Conservation (phyloP, 1,139 yeast species). For the Suhomyces atakaporum region DNA sequence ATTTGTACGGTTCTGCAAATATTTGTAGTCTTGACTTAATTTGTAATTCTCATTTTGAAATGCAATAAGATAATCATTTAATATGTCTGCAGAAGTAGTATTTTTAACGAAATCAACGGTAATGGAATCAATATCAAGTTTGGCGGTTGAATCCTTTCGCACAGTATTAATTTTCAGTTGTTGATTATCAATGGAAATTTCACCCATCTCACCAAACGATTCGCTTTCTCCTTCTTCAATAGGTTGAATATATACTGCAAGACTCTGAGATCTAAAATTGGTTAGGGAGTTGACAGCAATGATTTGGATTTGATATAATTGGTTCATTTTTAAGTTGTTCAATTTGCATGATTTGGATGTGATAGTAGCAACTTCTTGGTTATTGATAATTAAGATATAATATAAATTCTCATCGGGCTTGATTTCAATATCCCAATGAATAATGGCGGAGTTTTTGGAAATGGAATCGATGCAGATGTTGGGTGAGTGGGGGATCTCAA, state of each 20-base stretch:
- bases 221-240: conserved; percentile 9
- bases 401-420: conserved; percentile 36
- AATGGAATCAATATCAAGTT: conserved; percentile 11
- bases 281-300: conserved; percentile 42
- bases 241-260: conserved; percentile 30
- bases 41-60: conserved; percentile 35
- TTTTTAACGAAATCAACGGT: conserved; percentile 14
- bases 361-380: conserved; percentile 41
- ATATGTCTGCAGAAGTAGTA: conserved; percentile 15
- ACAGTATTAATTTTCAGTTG: neutral
- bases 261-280: conserved; percentile 39
- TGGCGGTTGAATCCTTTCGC: neutral
- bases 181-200: conserved; percentile 1
- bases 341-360: conserved; percentile 41
- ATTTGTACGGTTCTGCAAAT: conserved; percentile 21
- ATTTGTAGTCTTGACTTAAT: conserved; percentile 27
- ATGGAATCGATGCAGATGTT: conserved; percentile 43
- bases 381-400: conserved; percentile 40
- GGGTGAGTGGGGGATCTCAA: conserved; percentile 48
- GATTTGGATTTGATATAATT: conserved; percentile 40
- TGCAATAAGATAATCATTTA: conserved; percentile 26
- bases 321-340: conserved; percentile 31
- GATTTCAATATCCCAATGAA: conserved; percentile 47
- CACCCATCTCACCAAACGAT: conserved; percentile 6
- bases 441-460: conserved; percentile 29